phyloP scores from a whole-genome alignment of 2,329 filamentous ascomycete genomes.

The Aspergillus ochraceoroseus region DNA sequence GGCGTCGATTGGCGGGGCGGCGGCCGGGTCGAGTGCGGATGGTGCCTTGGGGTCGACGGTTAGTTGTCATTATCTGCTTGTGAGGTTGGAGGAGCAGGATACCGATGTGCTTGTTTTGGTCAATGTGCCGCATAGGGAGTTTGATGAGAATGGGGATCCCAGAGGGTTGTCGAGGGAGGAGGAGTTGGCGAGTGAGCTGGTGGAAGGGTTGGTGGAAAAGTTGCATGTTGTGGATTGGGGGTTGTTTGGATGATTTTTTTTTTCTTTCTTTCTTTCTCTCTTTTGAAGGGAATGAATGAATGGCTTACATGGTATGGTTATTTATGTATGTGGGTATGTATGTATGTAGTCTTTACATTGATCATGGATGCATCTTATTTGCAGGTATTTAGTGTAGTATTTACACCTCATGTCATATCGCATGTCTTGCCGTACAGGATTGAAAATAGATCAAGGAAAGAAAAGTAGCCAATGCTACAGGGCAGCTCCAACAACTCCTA shows the following conservation, averaged over 20 bases:
- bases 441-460: too few relatives aligned
- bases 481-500: too few relatives aligned
- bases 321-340: too few relatives aligned
- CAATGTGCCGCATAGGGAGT: constrained; percentile 79
- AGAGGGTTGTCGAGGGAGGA: constrained; percentile 66
- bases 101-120: constrained; percentile 82
- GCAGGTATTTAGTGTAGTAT: too few relatives aligned
- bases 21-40: constrained; percentile 21
- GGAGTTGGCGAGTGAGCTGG: constrained; percentile 38
- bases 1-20: constrained; percentile 17
- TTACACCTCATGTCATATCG: too few relatives aligned
- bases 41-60: constrained; percentile 43
- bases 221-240: constrained; percentile 78
- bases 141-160: constrained; percentile 63
- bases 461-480: too few relatives aligned
- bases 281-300: too few relatives aligned
- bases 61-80: constrained; percentile 68
- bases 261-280: neutral
- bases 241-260: constrained; percentile 53
- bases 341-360: too few relatives aligned
- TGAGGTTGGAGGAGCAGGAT: constrained; percentile 67
- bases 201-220: constrained; percentile 57
- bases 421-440: too few relatives aligned
- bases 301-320: too few relatives aligned
- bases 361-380: too few relatives aligned